Evolutionary conservation across 257 asterid species (phyloP), one percentile per base, ranked within the genome.

Genomic region (Salvia miltiorrhiza): DNA sequence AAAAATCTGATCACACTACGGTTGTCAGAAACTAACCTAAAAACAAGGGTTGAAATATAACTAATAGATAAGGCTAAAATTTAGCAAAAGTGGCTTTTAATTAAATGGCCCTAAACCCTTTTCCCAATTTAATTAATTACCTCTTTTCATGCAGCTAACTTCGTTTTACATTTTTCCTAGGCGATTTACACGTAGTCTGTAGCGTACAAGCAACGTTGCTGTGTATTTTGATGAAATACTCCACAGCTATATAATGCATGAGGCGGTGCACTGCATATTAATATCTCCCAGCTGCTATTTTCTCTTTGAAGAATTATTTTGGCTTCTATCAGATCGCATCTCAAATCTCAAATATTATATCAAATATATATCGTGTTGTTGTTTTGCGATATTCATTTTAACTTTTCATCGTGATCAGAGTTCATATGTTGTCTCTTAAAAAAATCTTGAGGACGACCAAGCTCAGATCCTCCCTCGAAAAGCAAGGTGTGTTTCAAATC

Each of bases 141-240:
- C 70, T 72, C 54, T 14, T 47, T 71, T 81, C 79, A 68, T 65
- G 73, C 63, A 56, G 54, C 54, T 63, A 58, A 69, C 41, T 41
- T 62, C 21, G 32, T 52, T 49, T 52, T 21, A 44, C 40, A 48
- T 32, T 56, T 47, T 55, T 48, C 49, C 30, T 6, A 19, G 26
- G 26, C 23, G 52, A 37, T 58, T 60, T 32, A 73, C 81, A 68
- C 80, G 78, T 72, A 70, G 43, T 63, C 26, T 63, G 6, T 41
- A 71, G 76, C 83, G 84, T 87, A 65, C 68, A 73, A 79, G 80
- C 59, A 56, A 86, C 71, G 81, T 63, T 62, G 62, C 41, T 72
- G 45, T 67, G 32, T 54, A n/a, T 40, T 28, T 52, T 39, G 5
- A 45, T 68, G 47, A 20, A 19, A 26, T 32, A 40, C 47, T 65